phyloP scores from a whole-genome alignment of 768 basidiomycete genomes.

The Lactarius sp. region DNA sequence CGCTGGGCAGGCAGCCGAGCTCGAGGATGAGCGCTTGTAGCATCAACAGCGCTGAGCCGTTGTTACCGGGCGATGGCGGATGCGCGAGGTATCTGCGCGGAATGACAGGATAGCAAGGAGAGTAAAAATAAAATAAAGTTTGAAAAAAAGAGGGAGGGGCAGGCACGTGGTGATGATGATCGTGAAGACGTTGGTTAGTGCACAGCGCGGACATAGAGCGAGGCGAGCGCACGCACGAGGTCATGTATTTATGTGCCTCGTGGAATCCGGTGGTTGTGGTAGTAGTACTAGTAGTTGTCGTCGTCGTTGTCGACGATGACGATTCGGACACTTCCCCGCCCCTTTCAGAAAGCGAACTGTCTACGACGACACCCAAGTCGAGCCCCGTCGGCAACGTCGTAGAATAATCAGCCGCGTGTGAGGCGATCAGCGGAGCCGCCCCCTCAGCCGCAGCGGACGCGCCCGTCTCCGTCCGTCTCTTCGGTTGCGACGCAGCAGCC shows the following conservation, averaged over 20 bases:
- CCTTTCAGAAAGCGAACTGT: constrained; percentile 46
- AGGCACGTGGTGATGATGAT: constrained; percentile 1
- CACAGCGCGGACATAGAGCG: not conserved
- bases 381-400: constrained; percentile 27
- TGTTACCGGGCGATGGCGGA: constrained; percentile 38
- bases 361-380: constrained; percentile 43
- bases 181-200: not conserved
- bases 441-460: not conserved
- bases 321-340: constrained; percentile 29
- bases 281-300: not conserved
- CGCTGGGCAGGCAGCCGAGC: constrained; percentile 41
- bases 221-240: constrained; percentile 44
- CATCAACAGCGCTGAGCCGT: constrained; percentile 50
- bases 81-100: constrained; percentile 47
- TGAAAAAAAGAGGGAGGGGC: constrained; percentile 9
- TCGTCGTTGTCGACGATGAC: not conserved
- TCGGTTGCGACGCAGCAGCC: not conserved
- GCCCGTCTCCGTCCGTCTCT: not conserved
- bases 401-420: not conserved
- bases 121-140: not conserved
- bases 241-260: constrained; percentile 56
- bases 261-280: constrained; percentile 39
- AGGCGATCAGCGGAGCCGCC: not conserved
- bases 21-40: constrained; percentile 74
- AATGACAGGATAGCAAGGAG: not conserved